Evolutionary conservation across 345 rosid species (phyloP).

Genomic region (Physaria fendleri): DNA sequence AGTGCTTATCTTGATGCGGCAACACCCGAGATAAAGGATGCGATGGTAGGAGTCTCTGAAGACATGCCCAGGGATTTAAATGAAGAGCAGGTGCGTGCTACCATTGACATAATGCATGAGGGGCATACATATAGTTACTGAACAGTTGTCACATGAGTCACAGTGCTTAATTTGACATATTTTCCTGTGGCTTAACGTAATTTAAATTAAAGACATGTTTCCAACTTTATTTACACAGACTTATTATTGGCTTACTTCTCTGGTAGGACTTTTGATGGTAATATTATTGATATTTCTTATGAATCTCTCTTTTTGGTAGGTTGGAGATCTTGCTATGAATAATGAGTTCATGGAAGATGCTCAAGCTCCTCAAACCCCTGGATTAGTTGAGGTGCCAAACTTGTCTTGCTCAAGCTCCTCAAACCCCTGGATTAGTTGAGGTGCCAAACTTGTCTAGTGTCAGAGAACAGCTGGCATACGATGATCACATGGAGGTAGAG

Average conservation of each 20-base stretch:
- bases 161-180: background rate
- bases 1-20: constrained; percentile 35
- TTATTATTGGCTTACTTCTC: constrained; percentile 1
- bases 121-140: background rate
- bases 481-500: constrained; percentile 66
- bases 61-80: constrained; percentile 34
- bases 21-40: constrained; percentile 31
- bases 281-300: background rate
- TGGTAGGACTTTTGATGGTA: background rate
- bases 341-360: constrained; percentile 60
- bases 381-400: constrained; percentile 70
- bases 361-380: constrained; percentile 92
- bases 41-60: constrained; percentile 32
- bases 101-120: background rate
- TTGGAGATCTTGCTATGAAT: constrained; percentile 36
- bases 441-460: constrained; percentile 59
- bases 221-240: background rate
- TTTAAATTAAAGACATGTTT: background rate
- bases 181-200: background rate
- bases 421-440: constrained; percentile 82
- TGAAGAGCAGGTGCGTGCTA: constrained; percentile 51
- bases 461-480: constrained; percentile 55
- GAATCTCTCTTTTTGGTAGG: constrained; percentile 36
- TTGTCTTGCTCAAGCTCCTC: constrained; percentile 77
- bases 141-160: background rate